A percentile compares a stretch with the other conserved stretches of the same genome.
phyloP scores from a whole-genome alignment of 805 yeast species.

The Ogataea haglerorum region DNA sequence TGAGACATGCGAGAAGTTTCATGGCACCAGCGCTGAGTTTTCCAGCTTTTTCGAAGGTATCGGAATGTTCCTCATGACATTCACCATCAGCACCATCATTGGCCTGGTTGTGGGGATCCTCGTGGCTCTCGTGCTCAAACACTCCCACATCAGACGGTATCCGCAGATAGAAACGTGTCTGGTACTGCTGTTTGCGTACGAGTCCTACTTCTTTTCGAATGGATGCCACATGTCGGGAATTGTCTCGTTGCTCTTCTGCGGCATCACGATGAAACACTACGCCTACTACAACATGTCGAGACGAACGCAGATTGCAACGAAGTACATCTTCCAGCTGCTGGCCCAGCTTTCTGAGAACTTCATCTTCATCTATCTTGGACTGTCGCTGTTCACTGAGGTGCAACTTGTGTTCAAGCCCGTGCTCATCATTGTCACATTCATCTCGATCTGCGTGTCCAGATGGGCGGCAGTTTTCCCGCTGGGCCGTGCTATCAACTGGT shows the following conservation, averaged over 20 bases:
- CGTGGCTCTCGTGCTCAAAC: conserved; percentile 86
- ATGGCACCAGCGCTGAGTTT: conserved; percentile 74
- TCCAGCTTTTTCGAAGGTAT: conserved; percentile 88
- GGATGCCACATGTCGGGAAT: conserved; percentile 99
- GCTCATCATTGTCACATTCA: conserved; percentile 82
- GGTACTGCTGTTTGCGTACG: conserved; percentile 87
- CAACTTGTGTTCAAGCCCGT: conserved; percentile 93
- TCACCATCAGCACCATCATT: conserved; percentile 83
- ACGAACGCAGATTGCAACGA: conserved; percentile 93
- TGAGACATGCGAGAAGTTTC: conserved; percentile 96
- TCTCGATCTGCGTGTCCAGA: conserved; percentile 89
- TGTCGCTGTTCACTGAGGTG: conserved; percentile 93
- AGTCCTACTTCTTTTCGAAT: conserved; percentile 94
- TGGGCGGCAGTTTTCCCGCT: conserved; percentile 98
- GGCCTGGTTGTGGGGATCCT: conserved; percentile 86
- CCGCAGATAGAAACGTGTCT: conserved; percentile 97
- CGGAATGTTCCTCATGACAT: conserved; percentile 89
- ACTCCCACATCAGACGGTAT: conserved; percentile 86
- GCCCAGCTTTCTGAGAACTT: conserved; percentile 97
- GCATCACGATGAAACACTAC: conserved; percentile 93
- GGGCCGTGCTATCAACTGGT: conserved; percentile 78
- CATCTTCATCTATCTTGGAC: conserved; percentile 90
- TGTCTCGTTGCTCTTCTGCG: conserved; percentile 90
- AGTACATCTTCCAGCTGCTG: conserved; percentile 87
- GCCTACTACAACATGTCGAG: conserved; percentile 98